Base-by-base conservation (phyloP, 768 basidiomycete species). In the Termitomyces sp. region DNA sequence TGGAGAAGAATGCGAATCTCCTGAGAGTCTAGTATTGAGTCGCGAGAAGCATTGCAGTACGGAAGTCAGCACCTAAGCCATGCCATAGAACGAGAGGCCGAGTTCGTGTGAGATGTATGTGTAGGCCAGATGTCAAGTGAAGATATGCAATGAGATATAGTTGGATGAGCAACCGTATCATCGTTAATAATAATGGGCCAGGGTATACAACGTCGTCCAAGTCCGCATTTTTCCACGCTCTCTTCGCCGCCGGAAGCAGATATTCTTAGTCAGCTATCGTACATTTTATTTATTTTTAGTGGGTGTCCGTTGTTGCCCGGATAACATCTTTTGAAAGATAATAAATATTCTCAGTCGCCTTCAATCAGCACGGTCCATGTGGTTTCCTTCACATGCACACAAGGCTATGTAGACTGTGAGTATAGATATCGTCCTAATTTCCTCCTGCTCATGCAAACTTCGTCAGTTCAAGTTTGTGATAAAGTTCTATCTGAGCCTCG, bases 71-170 rank as follows among this genome's bases (percentile, higher is more conserved):
- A 78, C 79, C 84, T 60, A 90, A 65, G 34, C 88, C 89, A 69
- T 90, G 88, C 89, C 88, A 90, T 51, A 90, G 69, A 29, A 90
- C 88, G 20, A 90, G 74, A 8, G 88, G 85, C 26, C 85, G n/a
- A n/a, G n/a, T n/a, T n/a, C n/a, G 75, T 24, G 65, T 18, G 69
- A 6, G 58, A 36, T 10, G 41, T 46, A 18, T 37, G 46, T 18
- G 46, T 54, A 9, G 26, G 43, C 27, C 55, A 24, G 47, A 20
- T 8, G 10, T 39, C 32, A 41, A 36, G 26, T 32, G 42, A 57
- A 32, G 26, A 16, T 26, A 43, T 46, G 53, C 20, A 57, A 22
- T 22, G 32, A 56, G 13, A 24, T 14, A 24, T 4, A 20, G n/a
- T 20, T 27, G 10, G 52, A 53, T 22, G 18, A 59, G 47, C 37